Base-by-base conservation (phyloP, 2,329 filamentous ascomycete species). In the Reticulascus tulasneorum region DNA sequence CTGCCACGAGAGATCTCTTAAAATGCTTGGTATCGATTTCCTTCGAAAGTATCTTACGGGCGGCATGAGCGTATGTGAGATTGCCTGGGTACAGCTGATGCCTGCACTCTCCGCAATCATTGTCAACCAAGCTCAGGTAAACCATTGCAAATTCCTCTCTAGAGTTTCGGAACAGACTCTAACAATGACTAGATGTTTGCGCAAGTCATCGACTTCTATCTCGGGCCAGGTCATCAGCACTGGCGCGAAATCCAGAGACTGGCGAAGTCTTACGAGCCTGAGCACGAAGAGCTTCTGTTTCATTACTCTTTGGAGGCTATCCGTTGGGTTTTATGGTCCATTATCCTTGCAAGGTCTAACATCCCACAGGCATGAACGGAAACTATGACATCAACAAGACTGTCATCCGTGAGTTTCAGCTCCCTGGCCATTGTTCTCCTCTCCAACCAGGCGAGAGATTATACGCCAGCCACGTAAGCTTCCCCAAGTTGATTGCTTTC, bases 301-400 rank as follows among this genome's bases (percentile, higher is more conserved):
- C 81, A 79, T 24, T 89, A 86, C 52, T 78, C 76, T 27, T 70
- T 84, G 66, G 87, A 87, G 58, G 84, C 79, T 12, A 72, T 85
- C 37, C 79, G 85, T n/a, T n/a, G n/a, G n/a, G 24, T 67, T 90
- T 35, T 77, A 79, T 5, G 77, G 79, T 9, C 76, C 75, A 0
- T 76, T 78, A 36, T 73, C 75, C 9, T 66, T 78, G 2, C 80
- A 77, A 63, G 77, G 82, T 24, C 63, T 76, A 37, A 75, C 73
- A 3, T 58, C 67, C 1, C 56, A 52, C n/a, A n/a, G n/a, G n/a
- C n/a, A n/a, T n/a, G n/a, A n/a, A n/a, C n/a, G n/a, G n/a, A 0
- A 51, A 60, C 13, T 66, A 73, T 32, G 63, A 63, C 2, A 66
- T 75, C 29, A 40, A 58, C 22, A 64, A 78, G 31, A 69, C 78